Conservation (phyloP, 495 filamentous ascomycete genomes). For the Xylaria cubensis region DNA sequence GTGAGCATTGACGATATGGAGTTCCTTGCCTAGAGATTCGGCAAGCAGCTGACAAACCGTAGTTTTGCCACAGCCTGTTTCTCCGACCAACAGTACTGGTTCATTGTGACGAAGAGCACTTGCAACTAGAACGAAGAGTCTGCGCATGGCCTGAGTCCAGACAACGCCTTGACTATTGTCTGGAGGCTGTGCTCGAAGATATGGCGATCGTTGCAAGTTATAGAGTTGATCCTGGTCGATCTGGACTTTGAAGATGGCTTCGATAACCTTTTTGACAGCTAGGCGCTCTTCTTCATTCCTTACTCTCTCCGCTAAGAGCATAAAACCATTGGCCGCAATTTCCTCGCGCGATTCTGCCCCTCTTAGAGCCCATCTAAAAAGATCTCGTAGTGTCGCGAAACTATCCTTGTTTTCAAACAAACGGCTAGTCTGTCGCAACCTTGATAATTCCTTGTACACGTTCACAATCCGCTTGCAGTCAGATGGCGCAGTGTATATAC, state of each 20-base stretch:
- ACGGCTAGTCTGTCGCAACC: conserved; percentile 84
- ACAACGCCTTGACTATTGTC: conserved; percentile 69
- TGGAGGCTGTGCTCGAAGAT: conserved; percentile 51
- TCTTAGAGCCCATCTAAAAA: conserved; percentile 96
- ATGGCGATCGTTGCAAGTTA: conserved; percentile 57
- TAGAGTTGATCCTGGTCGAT: conserved; percentile 80
- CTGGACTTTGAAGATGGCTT: conserved; percentile 86
- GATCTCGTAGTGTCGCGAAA: conserved; percentile 94
- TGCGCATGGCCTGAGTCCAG: conserved; percentile 94
- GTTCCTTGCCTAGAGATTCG: conserved; percentile 71
- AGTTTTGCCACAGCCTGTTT: conserved; percentile 97
- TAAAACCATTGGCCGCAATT: conserved; percentile 90
- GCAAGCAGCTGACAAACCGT: conserved; percentile 93
- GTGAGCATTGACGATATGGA: conserved; percentile 95
- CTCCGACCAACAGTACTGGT: conserved; percentile 91
- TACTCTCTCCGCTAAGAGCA: conserved; percentile 93
- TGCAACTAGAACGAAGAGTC: conserved; percentile 84
- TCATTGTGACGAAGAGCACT: conserved; percentile 89
- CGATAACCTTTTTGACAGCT: conserved; percentile 86
- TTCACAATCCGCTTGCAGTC: conserved; percentile 88
- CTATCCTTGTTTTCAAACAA: conserved; percentile 97
- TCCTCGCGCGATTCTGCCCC: conserved; percentile 84
- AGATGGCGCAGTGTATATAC: conserved; percentile 83
- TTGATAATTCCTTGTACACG: conserved; percentile 91
- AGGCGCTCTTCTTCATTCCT: conserved; percentile 85